phyloP scores from a whole-genome alignment of 108 stramenopile species.

The Cylindrotheca fusiformis region DNA sequence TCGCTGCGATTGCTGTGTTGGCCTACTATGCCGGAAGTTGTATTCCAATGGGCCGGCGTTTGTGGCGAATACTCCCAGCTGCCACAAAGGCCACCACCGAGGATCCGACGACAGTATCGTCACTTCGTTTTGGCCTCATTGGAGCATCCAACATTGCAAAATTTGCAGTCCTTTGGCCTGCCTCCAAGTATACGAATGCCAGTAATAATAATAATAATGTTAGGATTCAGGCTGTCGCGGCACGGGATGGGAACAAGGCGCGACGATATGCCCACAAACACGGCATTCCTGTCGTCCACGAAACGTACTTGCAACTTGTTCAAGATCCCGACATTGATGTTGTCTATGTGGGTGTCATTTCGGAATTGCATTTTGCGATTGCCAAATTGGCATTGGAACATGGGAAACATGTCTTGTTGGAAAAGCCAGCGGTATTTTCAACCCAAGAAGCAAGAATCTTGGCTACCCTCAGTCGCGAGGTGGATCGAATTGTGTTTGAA shows the following conservation, averaged over 20 bases:
- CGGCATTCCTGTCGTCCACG: constrained; percentile 32
- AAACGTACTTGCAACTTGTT: constrained; percentile 35
- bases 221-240: constrained; percentile 28
- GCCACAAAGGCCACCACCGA: neutral
- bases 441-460: constrained; percentile 18
- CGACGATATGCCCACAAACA: constrained; percentile 35
- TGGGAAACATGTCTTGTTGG: constrained; percentile 42
- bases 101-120: neutral
- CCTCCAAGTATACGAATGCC: neutral
- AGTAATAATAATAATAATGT: neutral
- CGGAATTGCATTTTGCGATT: constrained; percentile 45
- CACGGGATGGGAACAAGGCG: constrained; percentile 21
- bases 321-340: constrained; percentile 42
- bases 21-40: neutral
- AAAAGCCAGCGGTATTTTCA: constrained; percentile 32
- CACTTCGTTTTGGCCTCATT: neutral
- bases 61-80: neutral
- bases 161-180: neutral
- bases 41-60: neutral
- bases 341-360: constrained; percentile 55
- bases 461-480: neutral
- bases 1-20: no score
- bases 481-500: neutral
- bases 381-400: constrained; percentile 26
- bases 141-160: neutral